Evolutionary conservation across 495 filamentous ascomycete genomes (phyloP), one percentile per base, ranked within the genome.

Genomic region (Peziza echinospora): DNA sequence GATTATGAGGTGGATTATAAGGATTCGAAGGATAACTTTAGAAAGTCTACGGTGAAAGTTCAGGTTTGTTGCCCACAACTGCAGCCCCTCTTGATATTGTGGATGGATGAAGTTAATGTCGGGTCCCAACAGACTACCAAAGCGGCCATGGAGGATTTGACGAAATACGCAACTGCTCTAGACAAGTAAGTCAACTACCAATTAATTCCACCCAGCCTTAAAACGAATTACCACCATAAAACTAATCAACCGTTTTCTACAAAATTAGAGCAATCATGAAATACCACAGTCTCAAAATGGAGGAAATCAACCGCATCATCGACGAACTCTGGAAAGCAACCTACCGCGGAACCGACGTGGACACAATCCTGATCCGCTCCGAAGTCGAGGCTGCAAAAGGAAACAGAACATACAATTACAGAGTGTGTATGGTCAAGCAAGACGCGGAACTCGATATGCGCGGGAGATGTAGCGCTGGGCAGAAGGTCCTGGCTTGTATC

Each of bases 391-490:
- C 70, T 40, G 67, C 67, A 19, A 77, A 73, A 45, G 78, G 75
- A 47, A 89, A 84, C 54, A 75, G 81, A 45, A 81, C 70, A 25
- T 97, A 96, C 70, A 94, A 97, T 62, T 97, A 97, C 65, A 81
- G 91, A 47, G 89, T 97, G 25, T 84, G 80, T 65, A 99, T 99
- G 91, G 77, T 93, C 52, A 99, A 99, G 66, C 77, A 84, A 57
- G 82, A 86, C 53, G 78, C 80, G 3, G 89, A 99, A 62, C 94
- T 99, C 87, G 89, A 99, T 65, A 99, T 99, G 89, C 83, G 89
- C 49, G 89, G 89, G 8, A 80, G 89, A 25, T 99, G 89, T 69
- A 87, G 81, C 59, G 89, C 89, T 10, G 89, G 89, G 2, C 89
- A 99, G 62, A 91, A 87, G 57, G 87, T 99, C 22, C 72, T 99